These are phyloP conservation scores for Sporopachydermia quercuum DNA, from an alignment of 805 yeast genomes.

Conservation along the genomic window DNA sequence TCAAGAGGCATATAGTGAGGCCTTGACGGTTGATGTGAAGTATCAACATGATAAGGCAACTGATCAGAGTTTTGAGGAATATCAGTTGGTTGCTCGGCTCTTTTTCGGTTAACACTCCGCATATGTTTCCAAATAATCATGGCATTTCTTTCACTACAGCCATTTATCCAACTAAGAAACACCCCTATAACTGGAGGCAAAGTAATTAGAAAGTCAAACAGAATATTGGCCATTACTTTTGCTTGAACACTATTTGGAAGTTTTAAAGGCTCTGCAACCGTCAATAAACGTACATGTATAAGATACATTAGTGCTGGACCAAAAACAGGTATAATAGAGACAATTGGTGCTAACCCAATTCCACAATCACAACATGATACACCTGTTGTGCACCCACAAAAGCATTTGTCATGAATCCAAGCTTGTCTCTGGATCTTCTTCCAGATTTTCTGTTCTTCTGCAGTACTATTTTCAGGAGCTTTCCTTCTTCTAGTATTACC, in stretches of 20 bases:
- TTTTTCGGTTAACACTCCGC: too few species aligned
- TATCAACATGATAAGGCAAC: too few species aligned
- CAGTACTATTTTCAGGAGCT: slow-evolving; percentile 42
- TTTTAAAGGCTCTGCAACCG: slow-evolving; percentile 38
- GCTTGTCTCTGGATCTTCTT: slow-evolving; percentile 60
- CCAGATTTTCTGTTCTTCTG: slow-evolving; percentile 55
- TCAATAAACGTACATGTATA: slow-evolving; percentile 54
- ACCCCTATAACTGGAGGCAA: slow-evolving; percentile 74
- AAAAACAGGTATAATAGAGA: slow-evolving; percentile 60
- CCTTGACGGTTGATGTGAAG: too few species aligned
- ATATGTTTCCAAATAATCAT: slow-evolving; percentile 38
- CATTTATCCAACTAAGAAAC: slow-evolving; percentile 65
- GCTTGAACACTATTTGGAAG: slow-evolving; percentile 46
- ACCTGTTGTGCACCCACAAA: slow-evolving; percentile 59
- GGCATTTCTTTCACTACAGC: slow-evolving; percentile 82
- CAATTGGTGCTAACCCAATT: slow-evolving; percentile 62
- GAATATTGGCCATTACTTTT: slow-evolving; percentile 62
- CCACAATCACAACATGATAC: slow-evolving; percentile 41
- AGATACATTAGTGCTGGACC: slow-evolving; percentile 77
- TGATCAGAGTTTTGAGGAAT: too few species aligned
- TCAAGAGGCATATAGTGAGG: too few species aligned
- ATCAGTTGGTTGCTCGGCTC: too few species aligned
- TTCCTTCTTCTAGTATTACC: slow-evolving; percentile 43
- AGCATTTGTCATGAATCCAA: slow-evolving; percentile 77
- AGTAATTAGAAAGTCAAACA: slow-evolving; percentile 58